phyloP scores from a whole-genome alignment of 768 basidiomycete genomes.

The Suillus plorans region DNA sequence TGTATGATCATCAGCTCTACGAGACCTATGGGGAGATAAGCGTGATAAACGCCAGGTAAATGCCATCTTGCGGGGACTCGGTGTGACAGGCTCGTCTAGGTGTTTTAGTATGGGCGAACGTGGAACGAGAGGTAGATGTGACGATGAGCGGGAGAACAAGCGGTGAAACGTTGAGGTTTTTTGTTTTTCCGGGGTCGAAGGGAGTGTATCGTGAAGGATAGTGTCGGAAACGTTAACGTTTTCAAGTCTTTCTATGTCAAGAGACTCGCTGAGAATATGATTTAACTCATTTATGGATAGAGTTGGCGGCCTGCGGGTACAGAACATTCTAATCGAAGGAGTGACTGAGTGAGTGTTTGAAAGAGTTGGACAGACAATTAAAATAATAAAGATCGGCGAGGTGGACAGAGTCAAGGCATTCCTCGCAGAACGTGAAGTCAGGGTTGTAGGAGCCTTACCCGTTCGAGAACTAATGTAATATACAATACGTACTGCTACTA shows the following conservation, averaged over 20 bases:
- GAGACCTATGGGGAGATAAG: conserved; percentile 22
- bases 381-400: neutral
- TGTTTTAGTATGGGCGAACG: conserved; percentile 8
- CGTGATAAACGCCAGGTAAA: conserved; percentile 31
- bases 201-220: conserved; percentile 23
- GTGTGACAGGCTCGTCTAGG: conserved; percentile 12
- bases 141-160: conserved; percentile 28
- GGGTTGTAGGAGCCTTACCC: conserved; percentile 2
- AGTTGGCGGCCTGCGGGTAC: conserved; percentile 13
- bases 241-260: conserved; percentile 18
- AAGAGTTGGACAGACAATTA: conserved; percentile 1
- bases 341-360: neutral
- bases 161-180: conserved; percentile 28
- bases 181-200: conserved; percentile 20
- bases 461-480: neutral
- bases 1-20: conserved; percentile 9
- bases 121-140: conserved; percentile 10
- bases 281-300: conserved; percentile 32
- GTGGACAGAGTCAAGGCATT: neutral
- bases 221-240: conserved; percentile 15
- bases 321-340: conserved; percentile 4
- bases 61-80: conserved; percentile 24
- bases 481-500: neutral
- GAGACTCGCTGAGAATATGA: conserved; percentile 34
- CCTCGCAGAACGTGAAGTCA: neutral